phyloP scores from a whole-genome alignment of 306 rosid species.

The Dryas alaskensis region DNA sequence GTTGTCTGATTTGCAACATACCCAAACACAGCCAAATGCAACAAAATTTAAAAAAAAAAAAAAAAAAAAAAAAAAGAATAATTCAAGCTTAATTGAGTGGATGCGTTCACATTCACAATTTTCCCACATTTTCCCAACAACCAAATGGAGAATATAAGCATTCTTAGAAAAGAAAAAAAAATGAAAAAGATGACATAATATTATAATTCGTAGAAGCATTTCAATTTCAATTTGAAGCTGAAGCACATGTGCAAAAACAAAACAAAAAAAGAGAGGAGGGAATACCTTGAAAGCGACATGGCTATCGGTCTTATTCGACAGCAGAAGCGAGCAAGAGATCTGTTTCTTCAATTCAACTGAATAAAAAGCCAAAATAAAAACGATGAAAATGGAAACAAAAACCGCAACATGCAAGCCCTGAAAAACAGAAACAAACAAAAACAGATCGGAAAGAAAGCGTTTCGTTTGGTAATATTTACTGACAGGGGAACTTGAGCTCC shows the following conservation, averaged over 20 bases:
- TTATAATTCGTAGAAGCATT: not conserved
- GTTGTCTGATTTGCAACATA: not conserved
- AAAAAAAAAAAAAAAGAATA: not conserved
- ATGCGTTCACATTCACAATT: not conserved
- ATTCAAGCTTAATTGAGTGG: not conserved
- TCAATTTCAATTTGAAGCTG: not conserved
- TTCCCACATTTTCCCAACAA: constrained; percentile 8
- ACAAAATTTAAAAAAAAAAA: not conserved
- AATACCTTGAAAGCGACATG: constrained; percentile 88
- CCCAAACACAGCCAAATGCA: not conserved
- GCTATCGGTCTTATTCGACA: constrained; percentile 77
- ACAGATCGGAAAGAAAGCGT: constrained; percentile 30
- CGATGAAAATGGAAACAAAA: not conserved
- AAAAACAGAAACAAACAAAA: constrained; percentile 7
- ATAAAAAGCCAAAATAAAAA: not conserved
- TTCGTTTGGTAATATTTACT: constrained; percentile 22
- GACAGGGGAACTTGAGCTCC: constrained; percentile 82
- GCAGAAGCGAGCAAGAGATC: constrained; percentile 86
- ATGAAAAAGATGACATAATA: not conserved
- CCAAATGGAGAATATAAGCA: not conserved
- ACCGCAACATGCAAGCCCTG: not conserved
- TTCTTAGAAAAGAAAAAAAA: not conserved
- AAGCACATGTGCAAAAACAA: not conserved
- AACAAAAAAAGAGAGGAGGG: not conserved
- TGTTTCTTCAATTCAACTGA: constrained; percentile 90